Percentiles rank a stretch among this genome's conserved stretches.
These are phyloP conservation scores for Thielaviopsis punctulata DNA, from an alignment of 2,329 filamentous ascomycete genomes.

Conservation along the genomic window DNA sequence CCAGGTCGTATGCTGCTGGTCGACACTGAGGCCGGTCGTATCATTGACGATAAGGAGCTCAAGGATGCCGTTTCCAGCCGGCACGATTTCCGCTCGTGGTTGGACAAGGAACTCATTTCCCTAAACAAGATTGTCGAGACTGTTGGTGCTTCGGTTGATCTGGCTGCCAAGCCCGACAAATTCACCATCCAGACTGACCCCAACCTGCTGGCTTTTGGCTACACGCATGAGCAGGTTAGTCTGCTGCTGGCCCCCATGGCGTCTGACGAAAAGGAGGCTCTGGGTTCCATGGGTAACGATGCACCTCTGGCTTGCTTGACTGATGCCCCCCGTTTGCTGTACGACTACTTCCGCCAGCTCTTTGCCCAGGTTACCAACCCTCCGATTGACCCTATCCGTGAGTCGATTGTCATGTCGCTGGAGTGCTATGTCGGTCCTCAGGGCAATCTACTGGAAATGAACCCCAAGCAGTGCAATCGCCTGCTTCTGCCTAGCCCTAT, in stretches of 20 bases:
- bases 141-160: conserved; percentile 41
- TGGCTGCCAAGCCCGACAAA: conserved; percentile 50
- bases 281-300: conserved; percentile 97
- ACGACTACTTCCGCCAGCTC: conserved; percentile 93
- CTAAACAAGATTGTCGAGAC: conserved; percentile 57
- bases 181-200: conserved; percentile 67
- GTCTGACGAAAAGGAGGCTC: conserved; percentile 88
- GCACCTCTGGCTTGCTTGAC: conserved; percentile 81
- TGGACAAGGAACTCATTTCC: conserved; percentile 70
- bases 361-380: conserved; percentile 98
- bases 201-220: conserved; percentile 72
- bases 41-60: conserved; percentile 85
- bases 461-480: conserved; percentile 71
- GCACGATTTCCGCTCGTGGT: conserved; percentile 75
- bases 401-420: conserved; percentile 95
- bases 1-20: conserved; percentile 93
- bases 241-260: conserved; percentile 88
- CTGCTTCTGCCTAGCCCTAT: conserved; percentile 78
- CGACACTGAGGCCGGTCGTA: conserved; percentile 73
- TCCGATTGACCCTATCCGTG: conserved; percentile 89
- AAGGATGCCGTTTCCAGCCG: conserved; percentile 78
- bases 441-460: conserved; percentile 89
- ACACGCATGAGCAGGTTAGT: conserved; percentile 89
- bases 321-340: conserved; percentile 73
- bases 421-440: conserved; percentile 94